Evolutionary conservation across 1,284 basidiomycete genomes (phyloP).

Genomic region (Rhodotorula sp.): DNA sequence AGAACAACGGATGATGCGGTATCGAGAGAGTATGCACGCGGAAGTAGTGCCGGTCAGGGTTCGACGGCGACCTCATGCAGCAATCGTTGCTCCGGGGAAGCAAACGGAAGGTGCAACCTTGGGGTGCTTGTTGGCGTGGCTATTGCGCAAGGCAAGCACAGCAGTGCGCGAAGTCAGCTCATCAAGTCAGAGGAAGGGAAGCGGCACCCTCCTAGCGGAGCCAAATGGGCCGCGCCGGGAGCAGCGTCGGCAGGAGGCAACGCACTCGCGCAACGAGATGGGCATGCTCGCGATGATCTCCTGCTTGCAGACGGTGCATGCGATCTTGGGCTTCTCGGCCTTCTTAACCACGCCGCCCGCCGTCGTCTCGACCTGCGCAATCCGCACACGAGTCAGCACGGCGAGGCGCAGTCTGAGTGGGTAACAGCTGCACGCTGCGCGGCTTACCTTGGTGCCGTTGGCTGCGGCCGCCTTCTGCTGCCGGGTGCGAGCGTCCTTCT

Average conservation of each 20-base stretch:
- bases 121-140: slow-evolving; percentile 7
- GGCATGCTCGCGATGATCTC: slow-evolving; percentile 7
- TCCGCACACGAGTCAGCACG: no score
- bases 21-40: no score
- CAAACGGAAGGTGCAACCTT: neutral
- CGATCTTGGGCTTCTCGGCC: slow-evolving; percentile 8
- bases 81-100: neutral
- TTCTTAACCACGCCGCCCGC: slow-evolving; percentile 15
- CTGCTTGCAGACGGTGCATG: slow-evolving; percentile 18
- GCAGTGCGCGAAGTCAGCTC: neutral
- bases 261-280: slow-evolving; percentile 11
- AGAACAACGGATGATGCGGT: no score
- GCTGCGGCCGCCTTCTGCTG: slow-evolving; percentile 6
- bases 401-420: neutral
- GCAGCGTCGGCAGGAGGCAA: neutral
- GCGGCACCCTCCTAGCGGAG: no score
- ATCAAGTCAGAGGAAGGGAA: neutral
- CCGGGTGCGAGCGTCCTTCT: slow-evolving; percentile 21
- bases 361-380: neutral
- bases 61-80: no score
- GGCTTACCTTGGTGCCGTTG: neutral
- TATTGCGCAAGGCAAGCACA: neutral
- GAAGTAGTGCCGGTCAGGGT: no score
- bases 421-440: neutral
- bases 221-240: neutral